Base-by-base conservation (phyloP, 2,329 filamentous ascomycete genomes). In the Pezizomycotina sp. region DNA sequence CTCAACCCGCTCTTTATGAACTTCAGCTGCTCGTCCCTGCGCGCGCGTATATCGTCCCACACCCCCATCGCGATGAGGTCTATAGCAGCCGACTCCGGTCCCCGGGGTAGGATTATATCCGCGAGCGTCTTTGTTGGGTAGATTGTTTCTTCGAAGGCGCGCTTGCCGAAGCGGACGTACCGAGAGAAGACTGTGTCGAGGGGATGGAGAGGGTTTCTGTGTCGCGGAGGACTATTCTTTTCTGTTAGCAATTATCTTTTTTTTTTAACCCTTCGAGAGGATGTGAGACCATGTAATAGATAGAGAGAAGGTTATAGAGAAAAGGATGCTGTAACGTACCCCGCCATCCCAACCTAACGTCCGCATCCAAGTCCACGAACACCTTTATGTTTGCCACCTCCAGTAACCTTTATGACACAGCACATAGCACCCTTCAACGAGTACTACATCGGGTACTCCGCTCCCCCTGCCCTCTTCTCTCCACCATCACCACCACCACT, bases 1-100 rank as follows among this genome's bases (percentile, higher is more conserved):
- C 27, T 16, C 23, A 29, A 9, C 24, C 26, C 5, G 19, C 30
- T 6, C 16, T 18, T 12, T 22, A n/a, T 10, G 30, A 43, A 12
- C 26, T 33, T 4, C 38, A 26, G 21, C 26, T 43, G 29, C 31
- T 31, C 36, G 30, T 50, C 24, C 33, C 27, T 31, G 34, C 31
- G 31, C 15, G 31, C 36, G 25, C 27, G 47, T 15, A 51, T 40
- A 26, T 50, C 47, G 27, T 50, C 49, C 43, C 50, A 40, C 24
- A 51, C 48, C 6, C 49, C 49, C 18, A 48, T 21, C 7, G 49
- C 49, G 38, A 51, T 50, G 28, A 51, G 31, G 33, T 48, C 47
- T 28, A 51, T 33, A 15, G 48, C 49, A 4, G 47, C 42, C 4
- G 47, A 43, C 31, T 47, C 47, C 4, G 44, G 40, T n/a, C 47